Evolutionary conservation across 2,329 filamentous ascomycete genomes (phyloP).

Genomic region (Apiospora malaysiana): DNA sequence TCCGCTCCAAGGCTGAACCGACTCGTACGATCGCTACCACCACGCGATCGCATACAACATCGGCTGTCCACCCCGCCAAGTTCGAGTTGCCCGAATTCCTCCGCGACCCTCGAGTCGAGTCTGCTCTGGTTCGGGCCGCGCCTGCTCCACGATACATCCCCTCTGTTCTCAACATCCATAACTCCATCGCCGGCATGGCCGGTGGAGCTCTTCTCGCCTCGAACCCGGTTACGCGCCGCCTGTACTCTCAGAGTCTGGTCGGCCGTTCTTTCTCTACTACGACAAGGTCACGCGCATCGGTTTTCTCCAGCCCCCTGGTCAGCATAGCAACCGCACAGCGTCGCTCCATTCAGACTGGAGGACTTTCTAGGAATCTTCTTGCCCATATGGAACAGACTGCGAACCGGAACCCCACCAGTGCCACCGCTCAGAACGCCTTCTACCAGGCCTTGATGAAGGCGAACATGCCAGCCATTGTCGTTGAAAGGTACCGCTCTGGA

Average conservation of each 20-base stretch:
- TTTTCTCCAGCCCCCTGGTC: slow-evolving; percentile 1
- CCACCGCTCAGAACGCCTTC: slow-evolving; percentile 89
- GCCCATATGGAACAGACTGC: slow-evolving; percentile 89
- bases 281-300: background rate
- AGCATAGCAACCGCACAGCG: slow-evolving; percentile 14
- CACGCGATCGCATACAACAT: slow-evolving; percentile 22
- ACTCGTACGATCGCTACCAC: slow-evolving; percentile 17
- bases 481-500: slow-evolving; percentile 87
- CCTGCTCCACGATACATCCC: slow-evolving; percentile 29
- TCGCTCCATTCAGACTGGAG: slow-evolving; percentile 48
- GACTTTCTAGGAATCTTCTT: slow-evolving; percentile 68
- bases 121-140: slow-evolving; percentile 23
- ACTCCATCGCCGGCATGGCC: slow-evolving; percentile 40
- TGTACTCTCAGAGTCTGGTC: slow-evolving; percentile 31
- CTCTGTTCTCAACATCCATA: slow-evolving; percentile 39
- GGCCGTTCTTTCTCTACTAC: slow-evolving; percentile 35
- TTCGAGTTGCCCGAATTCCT: slow-evolving; percentile 44
- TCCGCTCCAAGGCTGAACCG: slow-evolving; percentile 16
- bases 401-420: slow-evolving; percentile 88
- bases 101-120: slow-evolving; percentile 33
- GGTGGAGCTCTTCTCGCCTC: slow-evolving; percentile 37
- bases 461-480: slow-evolving; percentile 90
- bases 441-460: slow-evolving; percentile 90
- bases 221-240: slow-evolving; percentile 36
- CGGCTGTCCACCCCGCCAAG: slow-evolving; percentile 25